Percentiles rank a stretch among this genome's conserved stretches.
phyloP scores from a whole-genome alignment of 192 early-diverging fungal species.

The Linnemannia schmuckeri region DNA sequence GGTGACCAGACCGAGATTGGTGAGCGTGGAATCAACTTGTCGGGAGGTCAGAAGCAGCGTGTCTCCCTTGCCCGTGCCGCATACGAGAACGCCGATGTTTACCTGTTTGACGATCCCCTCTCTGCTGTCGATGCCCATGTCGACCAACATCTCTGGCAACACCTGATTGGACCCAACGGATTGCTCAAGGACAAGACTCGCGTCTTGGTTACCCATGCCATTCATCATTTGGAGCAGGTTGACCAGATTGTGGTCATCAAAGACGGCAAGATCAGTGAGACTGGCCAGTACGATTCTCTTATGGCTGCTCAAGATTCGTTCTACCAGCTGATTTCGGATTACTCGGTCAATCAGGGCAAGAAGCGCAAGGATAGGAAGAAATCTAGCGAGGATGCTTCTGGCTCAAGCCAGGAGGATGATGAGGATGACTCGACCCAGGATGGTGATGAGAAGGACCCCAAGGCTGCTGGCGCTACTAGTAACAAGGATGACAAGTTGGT shows the following conservation, averaged over 20 bases:
- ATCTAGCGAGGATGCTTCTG: background rate
- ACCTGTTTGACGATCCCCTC: constrained; percentile 65
- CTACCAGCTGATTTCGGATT: constrained; percentile 78
- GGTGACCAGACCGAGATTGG: constrained; percentile 96
- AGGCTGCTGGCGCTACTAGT: constrained; percentile 2
- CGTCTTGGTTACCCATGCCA: constrained; percentile 85
- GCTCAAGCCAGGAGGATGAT: constrained; percentile 27
- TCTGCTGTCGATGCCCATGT: constrained; percentile 76
- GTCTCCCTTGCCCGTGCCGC: constrained; percentile 78
- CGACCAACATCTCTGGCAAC: constrained; percentile 79
- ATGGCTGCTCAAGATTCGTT: constrained; percentile 73
- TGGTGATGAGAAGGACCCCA: constrained; percentile 52
- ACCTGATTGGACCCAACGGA: constrained; percentile 88
- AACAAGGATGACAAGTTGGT: constrained; percentile 69
- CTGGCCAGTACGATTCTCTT: constrained; percentile 74
- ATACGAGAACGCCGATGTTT: constrained; percentile 84
- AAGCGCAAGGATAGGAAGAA: constrained; percentile 37
- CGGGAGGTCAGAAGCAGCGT: constrained; percentile 91
- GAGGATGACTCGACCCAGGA: constrained; percentile 61
- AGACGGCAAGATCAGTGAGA: constrained; percentile 77
- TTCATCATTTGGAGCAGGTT: constrained; percentile 78
- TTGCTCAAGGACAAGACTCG: constrained; percentile 83
- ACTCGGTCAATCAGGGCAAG: constrained; percentile 69
- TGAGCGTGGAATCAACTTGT: constrained; percentile 90
- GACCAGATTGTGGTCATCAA: constrained; percentile 79